A percentile compares a stretch with the other conserved stretches of the same genome.
phyloP scores from a whole-genome alignment of 176 grass and related monocot genomes.

The Cymbopogon citratus region DNA sequence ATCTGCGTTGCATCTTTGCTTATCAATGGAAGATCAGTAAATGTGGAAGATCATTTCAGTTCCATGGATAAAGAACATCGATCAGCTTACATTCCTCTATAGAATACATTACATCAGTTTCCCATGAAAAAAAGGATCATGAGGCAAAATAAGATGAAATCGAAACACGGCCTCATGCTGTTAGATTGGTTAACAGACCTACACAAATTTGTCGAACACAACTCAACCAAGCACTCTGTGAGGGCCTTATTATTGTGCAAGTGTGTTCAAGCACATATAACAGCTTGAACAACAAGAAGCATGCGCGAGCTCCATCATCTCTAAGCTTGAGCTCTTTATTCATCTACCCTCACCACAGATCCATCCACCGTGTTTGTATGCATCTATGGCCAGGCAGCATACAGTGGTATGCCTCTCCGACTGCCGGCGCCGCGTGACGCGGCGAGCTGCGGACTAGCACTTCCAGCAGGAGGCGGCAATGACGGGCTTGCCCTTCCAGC shows the following conservation, averaged over 20 bases:
- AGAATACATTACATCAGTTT: neutral
- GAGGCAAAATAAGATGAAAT: neutral
- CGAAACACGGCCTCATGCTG: neutral
- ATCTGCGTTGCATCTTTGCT: neutral
- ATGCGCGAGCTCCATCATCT: neutral
- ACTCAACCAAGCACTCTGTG: neutral
- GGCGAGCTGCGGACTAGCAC: conserved; percentile 18
- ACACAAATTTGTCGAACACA: conserved; percentile 22
- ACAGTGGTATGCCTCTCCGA: too few relatives aligned
- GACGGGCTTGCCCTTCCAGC: conserved; percentile 70
- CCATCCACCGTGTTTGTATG: neutral
- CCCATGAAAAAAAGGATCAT: neutral
- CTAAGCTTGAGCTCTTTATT: conserved; percentile 20
- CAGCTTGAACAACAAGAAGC: conserved; percentile 12
- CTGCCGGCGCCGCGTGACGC: too few relatives aligned
- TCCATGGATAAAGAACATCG: neutral
- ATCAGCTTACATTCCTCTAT: neutral
- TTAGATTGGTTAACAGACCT: conserved; percentile 16
- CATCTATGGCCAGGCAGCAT: neutral
- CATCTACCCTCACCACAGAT: neutral
- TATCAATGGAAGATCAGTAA: neutral
- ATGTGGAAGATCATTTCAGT: too few relatives aligned
- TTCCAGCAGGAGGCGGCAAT: conserved; percentile 64
- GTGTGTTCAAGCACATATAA: conserved; percentile 16
- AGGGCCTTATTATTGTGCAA: conserved; percentile 28